Conservation (phyloP, 352 stramenopile species). For the Plasmopara muralis region DNA sequence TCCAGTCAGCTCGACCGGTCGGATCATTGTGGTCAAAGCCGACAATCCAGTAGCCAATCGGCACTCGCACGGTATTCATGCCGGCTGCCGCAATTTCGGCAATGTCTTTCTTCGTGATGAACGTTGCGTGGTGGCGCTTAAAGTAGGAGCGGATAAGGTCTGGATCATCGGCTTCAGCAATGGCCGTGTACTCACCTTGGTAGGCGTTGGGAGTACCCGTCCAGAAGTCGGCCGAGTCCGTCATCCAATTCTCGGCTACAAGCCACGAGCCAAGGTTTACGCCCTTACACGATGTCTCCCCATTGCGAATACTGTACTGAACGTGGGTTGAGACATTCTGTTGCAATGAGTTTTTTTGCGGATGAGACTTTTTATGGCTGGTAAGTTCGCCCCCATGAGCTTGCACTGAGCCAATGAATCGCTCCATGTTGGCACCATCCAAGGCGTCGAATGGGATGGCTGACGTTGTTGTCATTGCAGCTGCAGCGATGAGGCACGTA, state of each 20-base stretch:
- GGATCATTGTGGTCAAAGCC: conserved; percentile 58
- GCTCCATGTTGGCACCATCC: conserved; percentile 7
- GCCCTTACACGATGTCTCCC: conserved; percentile 36
- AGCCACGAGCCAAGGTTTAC: conserved; percentile 79
- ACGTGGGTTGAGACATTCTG: conserved; percentile 25
- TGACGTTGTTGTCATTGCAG: conserved; percentile 1
- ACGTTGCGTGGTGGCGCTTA: conserved; percentile 48
- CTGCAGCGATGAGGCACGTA: conserved; percentile 2
- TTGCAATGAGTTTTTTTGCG: no score
- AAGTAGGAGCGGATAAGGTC: conserved; percentile 37
- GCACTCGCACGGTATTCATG: conserved; percentile 78
- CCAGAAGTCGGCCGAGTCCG: conserved; percentile 46
- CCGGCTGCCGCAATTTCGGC: conserved; percentile 43
- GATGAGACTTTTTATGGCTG: no score
- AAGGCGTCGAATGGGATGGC: conserved; percentile 17
- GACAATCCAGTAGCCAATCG: conserved; percentile 75
- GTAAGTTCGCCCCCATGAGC: conserved; percentile 1
- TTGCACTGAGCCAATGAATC: conserved; percentile 11
- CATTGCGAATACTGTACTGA: conserved; percentile 51
- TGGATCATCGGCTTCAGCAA: conserved; percentile 30
- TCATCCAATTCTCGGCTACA: conserved; percentile 80
- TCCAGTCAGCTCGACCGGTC: conserved; percentile 33
- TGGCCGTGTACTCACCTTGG: conserved; percentile 57
- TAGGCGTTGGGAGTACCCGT: conserved; percentile 26
- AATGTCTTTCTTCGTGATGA: conserved; percentile 70